These are phyloP conservation scores for Coemansia pectinata DNA, from an alignment of 192 early-diverging fungal species.

Conservation along the genomic window DNA sequence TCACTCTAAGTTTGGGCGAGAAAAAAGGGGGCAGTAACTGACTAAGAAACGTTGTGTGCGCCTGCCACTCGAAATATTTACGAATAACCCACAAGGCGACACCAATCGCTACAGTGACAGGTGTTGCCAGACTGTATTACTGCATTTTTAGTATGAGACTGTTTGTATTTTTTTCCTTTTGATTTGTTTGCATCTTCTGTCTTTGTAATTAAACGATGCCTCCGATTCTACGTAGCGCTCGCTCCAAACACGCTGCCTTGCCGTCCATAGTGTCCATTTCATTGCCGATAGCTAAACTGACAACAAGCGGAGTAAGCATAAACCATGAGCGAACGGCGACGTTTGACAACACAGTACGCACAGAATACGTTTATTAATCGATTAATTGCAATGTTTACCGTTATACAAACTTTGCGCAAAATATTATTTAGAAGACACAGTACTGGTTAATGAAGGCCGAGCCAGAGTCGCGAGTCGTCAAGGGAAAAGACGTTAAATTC, in stretches of 20 bases:
- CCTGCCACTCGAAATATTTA: background rate
- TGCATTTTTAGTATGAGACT: background rate
- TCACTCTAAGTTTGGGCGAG: background rate
- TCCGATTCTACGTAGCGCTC: constrained; percentile 11
- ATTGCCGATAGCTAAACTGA: background rate
- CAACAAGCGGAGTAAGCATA: background rate
- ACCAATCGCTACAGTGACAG: background rate
- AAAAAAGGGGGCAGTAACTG: background rate
- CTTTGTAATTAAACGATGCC: constrained; percentile 13
- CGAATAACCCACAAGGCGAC: constrained; percentile 4
- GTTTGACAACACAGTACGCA: background rate
- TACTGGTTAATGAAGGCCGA: constrained; percentile 87
- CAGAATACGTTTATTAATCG: background rate
- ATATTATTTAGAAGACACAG: constrained; percentile 13
- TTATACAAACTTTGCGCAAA: background rate
- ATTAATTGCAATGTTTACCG: background rate
- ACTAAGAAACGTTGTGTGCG: background rate
- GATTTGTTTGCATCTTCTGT: background rate
- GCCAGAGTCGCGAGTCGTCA: constrained; percentile 69
- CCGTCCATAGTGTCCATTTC: background rate
- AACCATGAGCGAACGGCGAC: background rate
- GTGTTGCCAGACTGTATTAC: background rate
- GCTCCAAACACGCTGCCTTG: background rate
- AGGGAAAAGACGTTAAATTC: constrained; percentile 67
- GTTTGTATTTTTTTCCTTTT: constrained; percentile 1